Percentiles rank a stretch among this genome's conserved stretches.
phyloP scores from a whole-genome alignment of 2,329 filamentous ascomycete genomes.

The Akanthomyces dipterigenus region DNA sequence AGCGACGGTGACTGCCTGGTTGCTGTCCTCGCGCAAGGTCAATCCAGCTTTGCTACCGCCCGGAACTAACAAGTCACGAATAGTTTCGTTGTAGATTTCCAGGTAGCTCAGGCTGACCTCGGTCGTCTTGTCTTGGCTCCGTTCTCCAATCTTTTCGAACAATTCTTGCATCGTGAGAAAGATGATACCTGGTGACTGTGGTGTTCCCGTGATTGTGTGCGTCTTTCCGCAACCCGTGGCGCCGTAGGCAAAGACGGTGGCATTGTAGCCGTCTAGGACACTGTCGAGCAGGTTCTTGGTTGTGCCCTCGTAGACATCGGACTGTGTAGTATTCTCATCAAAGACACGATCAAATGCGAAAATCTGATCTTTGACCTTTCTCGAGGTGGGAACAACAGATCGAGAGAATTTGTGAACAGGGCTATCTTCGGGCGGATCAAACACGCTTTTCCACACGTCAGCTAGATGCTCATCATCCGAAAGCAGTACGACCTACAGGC shows the following conservation, averaged over 20 bases:
- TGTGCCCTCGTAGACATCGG: slow-evolving; percentile 91
- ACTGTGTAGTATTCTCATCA: slow-evolving; percentile 88
- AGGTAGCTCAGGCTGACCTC: slow-evolving; percentile 91
- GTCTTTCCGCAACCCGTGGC: slow-evolving; percentile 98
- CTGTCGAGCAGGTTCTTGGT: slow-evolving; percentile 86
- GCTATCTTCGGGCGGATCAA: slow-evolving; percentile 93
- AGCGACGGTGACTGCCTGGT: slow-evolving; percentile 84
- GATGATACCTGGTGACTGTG: slow-evolving; percentile 92
- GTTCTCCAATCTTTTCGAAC: slow-evolving; percentile 90
- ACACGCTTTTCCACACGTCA: slow-evolving; percentile 57
- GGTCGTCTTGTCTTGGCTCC: slow-evolving; percentile 77
- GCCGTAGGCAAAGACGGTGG: slow-evolving; percentile 96
- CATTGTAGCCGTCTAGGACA: slow-evolving; percentile 96
- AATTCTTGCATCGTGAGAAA: slow-evolving; percentile 99
- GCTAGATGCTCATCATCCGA: neutral
- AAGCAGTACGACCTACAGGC: slow-evolving; percentile 61
- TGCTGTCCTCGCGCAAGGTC: slow-evolving; percentile 90
- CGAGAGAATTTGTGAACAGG: slow-evolving; percentile 82
- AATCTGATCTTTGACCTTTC: slow-evolving; percentile 93
- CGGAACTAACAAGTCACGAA: slow-evolving; percentile 86
- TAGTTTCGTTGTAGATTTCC: slow-evolving; percentile 99
- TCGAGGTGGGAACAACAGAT: slow-evolving; percentile 74
- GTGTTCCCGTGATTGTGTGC: slow-evolving; percentile 89
- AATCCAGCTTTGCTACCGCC: slow-evolving; percentile 75
- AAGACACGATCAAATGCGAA: slow-evolving; percentile 97